phyloP scores from a whole-genome alignment of 2,329 filamentous ascomycete genomes.

The Xylaria sp. region DNA sequence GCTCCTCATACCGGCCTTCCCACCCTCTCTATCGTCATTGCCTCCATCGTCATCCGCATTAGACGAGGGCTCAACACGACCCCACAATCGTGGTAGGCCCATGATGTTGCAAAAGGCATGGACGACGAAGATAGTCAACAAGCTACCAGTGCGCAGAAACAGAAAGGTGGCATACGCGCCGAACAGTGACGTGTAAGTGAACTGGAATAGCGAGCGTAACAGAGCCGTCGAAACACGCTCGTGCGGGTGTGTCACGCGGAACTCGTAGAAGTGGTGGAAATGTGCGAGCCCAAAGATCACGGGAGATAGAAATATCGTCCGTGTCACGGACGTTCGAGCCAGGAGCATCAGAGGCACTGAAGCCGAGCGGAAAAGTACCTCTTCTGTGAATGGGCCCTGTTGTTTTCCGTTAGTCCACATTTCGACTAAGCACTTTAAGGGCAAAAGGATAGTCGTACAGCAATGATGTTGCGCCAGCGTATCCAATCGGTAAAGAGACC shows the following conservation, averaged over 20 bases:
- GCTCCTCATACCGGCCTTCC: constrained; percentile 44
- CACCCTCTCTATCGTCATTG: constrained; percentile 34
- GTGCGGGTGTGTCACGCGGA: constrained; percentile 80
- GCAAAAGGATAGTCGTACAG: constrained; percentile 65
- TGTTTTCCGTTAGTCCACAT: neutral
- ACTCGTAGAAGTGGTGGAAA: constrained; percentile 96
- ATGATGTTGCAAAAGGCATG: constrained; percentile 95
- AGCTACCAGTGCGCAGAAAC: constrained; percentile 84
- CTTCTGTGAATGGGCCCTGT: constrained; percentile 88
- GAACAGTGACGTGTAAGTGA: constrained; percentile 91
- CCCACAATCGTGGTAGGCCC: constrained; percentile 89
- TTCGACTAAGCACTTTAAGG: neutral
- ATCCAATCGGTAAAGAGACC: constrained; percentile 78
- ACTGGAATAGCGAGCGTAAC: constrained; percentile 81
- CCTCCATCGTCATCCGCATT: constrained; percentile 40
- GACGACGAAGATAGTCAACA: constrained; percentile 78
- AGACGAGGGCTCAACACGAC: constrained; percentile 69
- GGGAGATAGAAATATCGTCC: constrained; percentile 83
- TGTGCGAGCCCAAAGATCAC: constrained; percentile 94
- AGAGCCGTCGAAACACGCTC: constrained; percentile 72
- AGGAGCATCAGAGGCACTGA: constrained; percentile 85
- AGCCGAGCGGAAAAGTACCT: constrained; percentile 90
- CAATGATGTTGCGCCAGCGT: constrained; percentile 86
- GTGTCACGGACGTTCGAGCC: constrained; percentile 65
- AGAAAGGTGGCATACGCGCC: constrained; percentile 93